Evolutionary conservation across 1,139 yeast genomes (phyloP), one percentile per base, ranked within the genome.

Genomic region (Meyerozyma athensensis): DNA sequence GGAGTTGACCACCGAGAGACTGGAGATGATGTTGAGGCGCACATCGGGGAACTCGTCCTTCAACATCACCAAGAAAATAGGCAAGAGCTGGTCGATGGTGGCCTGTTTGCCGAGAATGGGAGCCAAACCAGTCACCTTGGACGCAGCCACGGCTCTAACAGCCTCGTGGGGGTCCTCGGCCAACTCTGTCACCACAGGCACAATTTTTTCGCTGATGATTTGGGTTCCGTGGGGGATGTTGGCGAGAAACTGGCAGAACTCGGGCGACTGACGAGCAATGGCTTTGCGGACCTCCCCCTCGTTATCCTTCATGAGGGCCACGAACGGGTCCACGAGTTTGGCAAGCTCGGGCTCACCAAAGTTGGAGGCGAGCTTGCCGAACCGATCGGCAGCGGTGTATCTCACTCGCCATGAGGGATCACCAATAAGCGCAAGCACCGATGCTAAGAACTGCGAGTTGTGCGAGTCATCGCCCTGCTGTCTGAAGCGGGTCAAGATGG

Each of bases 361-460:
- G 48, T 81, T 81, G 19, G 65, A 56, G 4, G 95, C 87, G 44
- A 94, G 75, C 46, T 73, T 71, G 50, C 81, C 86, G 56, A 87
- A 90, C 53, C 89, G 76, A 58, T 90, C 97, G 19, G 97, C 97
- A 19, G 96, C 95, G 78, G 95, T 89, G 64, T 92, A 94, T 54
- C 98, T 79, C 40, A 94, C 97, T 61, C 98, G 82, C 99, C 99
- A 94, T 53, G 95, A 85, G 62, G 87, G 90, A 64, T 94, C 98
- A 47, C 73, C 76, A 45, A 86, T 81, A 48, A 94, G 73, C 47
- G 79, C 78, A 44, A 83, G 72, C 4, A 87, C 71, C 40, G 42
- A 43, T 37, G 72, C 68, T 45, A 83, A 70, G 43, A 83, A 69
- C 48, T 80, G 85, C 31, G 75, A 68, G 48, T 77, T 73, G 57